Base-by-base conservation (phyloP, 495 filamentous ascomycete genomes). In the Aspergillus nidulans region DNA sequence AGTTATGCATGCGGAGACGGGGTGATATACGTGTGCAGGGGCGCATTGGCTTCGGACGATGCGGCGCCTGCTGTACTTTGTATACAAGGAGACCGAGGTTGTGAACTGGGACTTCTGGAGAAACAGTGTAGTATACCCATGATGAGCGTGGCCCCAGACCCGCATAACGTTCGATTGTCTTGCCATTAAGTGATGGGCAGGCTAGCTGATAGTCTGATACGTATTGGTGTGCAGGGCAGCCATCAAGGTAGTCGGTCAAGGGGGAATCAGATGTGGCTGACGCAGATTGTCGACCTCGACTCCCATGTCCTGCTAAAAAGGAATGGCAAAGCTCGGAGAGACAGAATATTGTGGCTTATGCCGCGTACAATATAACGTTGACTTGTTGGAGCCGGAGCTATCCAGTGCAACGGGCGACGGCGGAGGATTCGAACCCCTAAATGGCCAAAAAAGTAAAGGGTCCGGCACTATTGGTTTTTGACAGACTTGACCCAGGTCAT, bases 381-480 rank as follows among this genome's bases (percentile, higher is more conserved):
- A 44, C 23, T 23, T 3, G 18, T 15, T 23, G 41, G 24, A 44
- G 23, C 42, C 28, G 21, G 28, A 16, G 12, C 4, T 23, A 3
- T 6, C 19, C 19, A 21, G 18, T 18, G n/a, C 32, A 9, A 23
- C 49, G 39, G 49, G 54, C 52, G 53, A 39, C 51, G 47, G 46
- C 57, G 57, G 57, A 52, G 57, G 49, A 56, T 55, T 52, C 16
- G 30, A 39, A 21, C 47, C 36, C 44, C 41, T 41, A 39, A 41
- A 34, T 53, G 52, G 40, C 60, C 34, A 41, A 63, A 60, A 26
- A 50, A 42, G 52, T 60, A 52, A 49, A 58, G 47, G 30, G 55
- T 61, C 58, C 58, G 62, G 58, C 62, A 52, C 62, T 64, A 64
- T 64, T 64, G 62, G 49, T 57, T 49, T 58, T 46, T 64, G 62